Evolutionary conservation across 257 asterid species (phyloP).

Genomic region (Solanum rostratum): DNA sequence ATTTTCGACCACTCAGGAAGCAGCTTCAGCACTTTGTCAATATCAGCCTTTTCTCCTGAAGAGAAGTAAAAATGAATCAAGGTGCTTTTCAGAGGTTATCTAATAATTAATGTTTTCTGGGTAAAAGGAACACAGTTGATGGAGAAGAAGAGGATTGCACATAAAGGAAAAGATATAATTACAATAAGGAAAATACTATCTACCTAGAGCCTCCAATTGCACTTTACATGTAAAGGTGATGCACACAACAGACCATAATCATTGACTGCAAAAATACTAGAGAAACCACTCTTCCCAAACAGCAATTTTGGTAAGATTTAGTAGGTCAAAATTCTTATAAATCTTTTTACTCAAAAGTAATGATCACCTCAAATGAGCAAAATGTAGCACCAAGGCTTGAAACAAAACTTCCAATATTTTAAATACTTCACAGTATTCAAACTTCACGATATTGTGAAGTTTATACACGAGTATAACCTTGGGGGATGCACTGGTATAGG

Average conservation of each 20-base stretch:
- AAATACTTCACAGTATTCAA: background rate
- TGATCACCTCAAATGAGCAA: background rate
- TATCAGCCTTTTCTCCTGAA: constrained; percentile 42
- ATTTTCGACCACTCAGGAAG: constrained; percentile 72
- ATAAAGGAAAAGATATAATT: background rate
- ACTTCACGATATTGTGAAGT: background rate
- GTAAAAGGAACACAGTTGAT: background rate
- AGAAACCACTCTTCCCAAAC: background rate
- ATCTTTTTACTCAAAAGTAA: background rate
- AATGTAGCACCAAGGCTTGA: background rate
- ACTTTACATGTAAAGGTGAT: background rate
- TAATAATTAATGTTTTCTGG: background rate
- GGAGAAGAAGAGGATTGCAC: background rate
- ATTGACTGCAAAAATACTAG: background rate
- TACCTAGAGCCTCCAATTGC: background rate
- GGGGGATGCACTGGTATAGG: background rate
- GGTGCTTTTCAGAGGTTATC: background rate
- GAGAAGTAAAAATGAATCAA: background rate
- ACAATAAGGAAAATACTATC: background rate
- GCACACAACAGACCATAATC: background rate
- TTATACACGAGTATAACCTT: background rate
- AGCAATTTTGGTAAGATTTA: background rate
- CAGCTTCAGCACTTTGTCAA: constrained; percentile 53
- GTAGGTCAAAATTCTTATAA: background rate
- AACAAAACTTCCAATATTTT: background rate